Evolutionary conservation across 352 stramenopile genomes (phyloP), one percentile per base, ranked within the genome.

Genomic region (Globisporangium recalcitrans): DNA sequence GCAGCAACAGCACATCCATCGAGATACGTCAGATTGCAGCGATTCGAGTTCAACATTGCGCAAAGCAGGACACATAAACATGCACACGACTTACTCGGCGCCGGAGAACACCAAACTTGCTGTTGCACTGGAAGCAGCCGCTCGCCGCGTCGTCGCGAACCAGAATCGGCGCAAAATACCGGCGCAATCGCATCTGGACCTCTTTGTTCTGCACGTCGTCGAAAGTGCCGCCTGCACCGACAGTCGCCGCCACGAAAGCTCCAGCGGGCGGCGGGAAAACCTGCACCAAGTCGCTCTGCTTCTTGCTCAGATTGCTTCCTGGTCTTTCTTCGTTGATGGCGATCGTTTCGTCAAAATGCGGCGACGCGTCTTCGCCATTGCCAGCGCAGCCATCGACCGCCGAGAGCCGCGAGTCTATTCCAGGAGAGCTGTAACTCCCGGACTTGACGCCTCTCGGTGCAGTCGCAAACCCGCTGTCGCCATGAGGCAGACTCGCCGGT

Each of bases 61-160:
- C 2, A 13, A 34, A 32, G 26, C 4, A 6, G 16, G 38, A 46
- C 19, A 46, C 13, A 46, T 4, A 46, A 46, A 14, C 10, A 10
- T 46, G 38, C 16, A 46, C 42, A 26, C 2, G 24, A 65, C 75
- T 38, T 74, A 88, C 78, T 24, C 84, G 80, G 11, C 84, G 80
- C 26, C 84, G 79, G 40, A 93, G 82, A 8, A 89, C 76, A 26
- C 79, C 77, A 69, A 95, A 93, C 36, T 86, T 86, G 64, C 74
- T 80, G 46, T 60, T 63, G 58, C 86, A 95, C 21, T 92, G 84
- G 14, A 69, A 74, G 42, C 86, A 95, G 7, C 68, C 68, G 7
- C 67, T 58, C 3, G 63, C 72, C 8, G 83, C 63, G 11, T 89
- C 77, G 21, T 82, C 76, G 3, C 69, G 63, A 24, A 79, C 77